Evolutionary conservation across 2,329 filamentous ascomycete species (phyloP), one percentile per base, ranked within the genome.

Genomic region (Neurospora crassa): DNA sequence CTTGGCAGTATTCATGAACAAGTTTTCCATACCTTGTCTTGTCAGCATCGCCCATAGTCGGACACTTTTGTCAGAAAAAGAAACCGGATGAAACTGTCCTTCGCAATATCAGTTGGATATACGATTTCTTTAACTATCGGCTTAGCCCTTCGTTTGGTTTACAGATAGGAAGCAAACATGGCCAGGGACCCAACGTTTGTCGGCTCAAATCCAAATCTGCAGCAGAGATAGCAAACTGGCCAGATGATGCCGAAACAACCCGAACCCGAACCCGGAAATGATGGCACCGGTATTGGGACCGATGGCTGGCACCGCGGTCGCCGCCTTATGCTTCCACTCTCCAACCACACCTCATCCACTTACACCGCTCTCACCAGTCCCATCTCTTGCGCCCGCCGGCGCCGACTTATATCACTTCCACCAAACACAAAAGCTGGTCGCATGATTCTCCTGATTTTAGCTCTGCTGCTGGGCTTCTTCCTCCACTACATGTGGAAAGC

Each of bases 401-500:
- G 43, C 53, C 53, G 29, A 63, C 29, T 63, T 18, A 37, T 37
- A 18, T 63, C 29, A 37, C 71, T 71, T 71, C 70, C 68, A 67
- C 68, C 71, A 68, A 45, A 71, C 43, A 72, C 70, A 67, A 78
- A 75, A 47, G 73, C 73, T 6, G 72, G 72, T 47, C 72, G 72
- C 24, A 82, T 83, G 79, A 76, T 85, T 53, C 70, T 85, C 40
- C 68, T 84, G 69, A 69, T 83, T 47, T 75, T 73, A 24, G 70
- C 81, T 70, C 75, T 83, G 68, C 68, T 84, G 20, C 72, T 80
- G 16, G 81, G 81, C 42, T 79, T 79, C 71, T 79, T 82, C 67
- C 75, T 84, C 73, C 76, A 82, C 72, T 84, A 84, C 75, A 72
- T 84, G 53, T 85, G 82, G 81, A 81, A 78, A 70, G 78, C 80